Conservation (phyloP, 495 filamentous ascomycete genomes). For the Haplographium delicatum region DNA sequence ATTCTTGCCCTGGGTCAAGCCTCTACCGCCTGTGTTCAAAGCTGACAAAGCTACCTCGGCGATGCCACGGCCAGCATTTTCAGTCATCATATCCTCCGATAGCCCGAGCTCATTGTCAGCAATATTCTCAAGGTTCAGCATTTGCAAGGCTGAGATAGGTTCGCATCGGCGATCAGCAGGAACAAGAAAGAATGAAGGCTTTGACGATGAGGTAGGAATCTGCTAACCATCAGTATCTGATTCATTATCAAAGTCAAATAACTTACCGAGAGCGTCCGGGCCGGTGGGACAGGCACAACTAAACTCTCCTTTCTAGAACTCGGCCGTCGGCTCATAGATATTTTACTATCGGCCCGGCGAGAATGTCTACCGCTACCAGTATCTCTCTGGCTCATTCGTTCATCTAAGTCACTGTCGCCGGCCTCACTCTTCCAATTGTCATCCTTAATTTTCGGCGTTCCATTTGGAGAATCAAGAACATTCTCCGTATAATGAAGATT, state of each 20-base stretch:
- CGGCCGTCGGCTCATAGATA: slow-evolving; percentile 33
- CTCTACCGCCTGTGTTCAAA: slow-evolving; percentile 46
- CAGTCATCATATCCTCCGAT: slow-evolving; percentile 82
- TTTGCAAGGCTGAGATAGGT: slow-evolving; percentile 75
- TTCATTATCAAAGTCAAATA: not conserved
- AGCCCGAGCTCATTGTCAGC: slow-evolving; percentile 78
- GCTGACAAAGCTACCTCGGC: slow-evolving; percentile 70
- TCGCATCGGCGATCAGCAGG: slow-evolving; percentile 69
- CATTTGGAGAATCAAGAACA: slow-evolving; percentile 58
- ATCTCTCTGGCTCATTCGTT: slow-evolving; percentile 37
- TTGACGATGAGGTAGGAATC: slow-evolving; percentile 16
- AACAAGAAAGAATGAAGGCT: slow-evolving; percentile 39
- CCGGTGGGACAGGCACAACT: slow-evolving; percentile 21
- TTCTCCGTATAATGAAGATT: slow-evolving; percentile 91
- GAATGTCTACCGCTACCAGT: slow-evolving; percentile 46
- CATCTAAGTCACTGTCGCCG: slow-evolving; percentile 53
- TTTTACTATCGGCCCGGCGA: slow-evolving; percentile 44
- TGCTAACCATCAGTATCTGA: slow-evolving; percentile 2
- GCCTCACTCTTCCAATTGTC: slow-evolving; percentile 64
- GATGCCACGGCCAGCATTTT: slow-evolving; percentile 84
- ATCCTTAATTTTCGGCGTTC: slow-evolving; percentile 32
- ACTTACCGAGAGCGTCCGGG: slow-evolving; percentile 22
- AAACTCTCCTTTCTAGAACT: slow-evolving; percentile 60
- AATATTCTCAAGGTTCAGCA: slow-evolving; percentile 85
- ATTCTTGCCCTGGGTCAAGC: slow-evolving; percentile 33